Conservation (phyloP, 495 filamentous ascomycete species). For the Tetracladium marchalianum region DNA sequence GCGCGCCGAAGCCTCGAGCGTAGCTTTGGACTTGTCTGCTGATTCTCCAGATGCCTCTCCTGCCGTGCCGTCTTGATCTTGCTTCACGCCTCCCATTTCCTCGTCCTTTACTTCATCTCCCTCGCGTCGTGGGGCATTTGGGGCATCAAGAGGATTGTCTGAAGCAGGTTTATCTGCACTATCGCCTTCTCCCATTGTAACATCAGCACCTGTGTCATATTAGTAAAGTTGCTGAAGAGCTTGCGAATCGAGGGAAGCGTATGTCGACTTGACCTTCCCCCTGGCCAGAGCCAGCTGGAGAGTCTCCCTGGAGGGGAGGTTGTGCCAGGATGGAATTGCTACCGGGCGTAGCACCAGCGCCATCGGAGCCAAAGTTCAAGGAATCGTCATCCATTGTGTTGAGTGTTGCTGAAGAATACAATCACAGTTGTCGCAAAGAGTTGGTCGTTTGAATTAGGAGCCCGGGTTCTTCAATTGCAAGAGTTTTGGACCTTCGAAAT, state of each 20-base stretch:
- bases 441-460: not conserved
- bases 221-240: slow-evolving; percentile 2
- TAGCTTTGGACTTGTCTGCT: slow-evolving; percentile 51
- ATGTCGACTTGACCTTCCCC: slow-evolving; percentile 9
- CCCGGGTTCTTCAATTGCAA: too few relatives aligned
- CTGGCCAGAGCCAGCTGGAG: not conserved
- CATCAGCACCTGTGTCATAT: slow-evolving; percentile 26
- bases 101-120: slow-evolving; percentile 64
- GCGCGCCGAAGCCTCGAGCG: slow-evolving; percentile 72
- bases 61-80: slow-evolving; percentile 16
- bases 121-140: slow-evolving; percentile 62
- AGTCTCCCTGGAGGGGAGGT: slow-evolving; percentile 33
- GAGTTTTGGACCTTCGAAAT: too few relatives aligned
- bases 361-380: slow-evolving; percentile 42
- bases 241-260: not conserved
- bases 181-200: slow-evolving; percentile 42
- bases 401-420: not conserved
- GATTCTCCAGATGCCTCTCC: slow-evolving; percentile 28
- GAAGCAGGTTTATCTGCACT: slow-evolving; percentile 30
- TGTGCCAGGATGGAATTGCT: slow-evolving; percentile 42
- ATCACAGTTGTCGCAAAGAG: slow-evolving; percentile 16
- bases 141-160: slow-evolving; percentile 81
- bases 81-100: slow-evolving; percentile 67
- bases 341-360: slow-evolving; percentile 37
- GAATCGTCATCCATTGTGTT: slow-evolving; percentile 43